phyloP scores from a whole-genome alignment of 345 rosid species.

The Rhizophora apiculata region DNA sequence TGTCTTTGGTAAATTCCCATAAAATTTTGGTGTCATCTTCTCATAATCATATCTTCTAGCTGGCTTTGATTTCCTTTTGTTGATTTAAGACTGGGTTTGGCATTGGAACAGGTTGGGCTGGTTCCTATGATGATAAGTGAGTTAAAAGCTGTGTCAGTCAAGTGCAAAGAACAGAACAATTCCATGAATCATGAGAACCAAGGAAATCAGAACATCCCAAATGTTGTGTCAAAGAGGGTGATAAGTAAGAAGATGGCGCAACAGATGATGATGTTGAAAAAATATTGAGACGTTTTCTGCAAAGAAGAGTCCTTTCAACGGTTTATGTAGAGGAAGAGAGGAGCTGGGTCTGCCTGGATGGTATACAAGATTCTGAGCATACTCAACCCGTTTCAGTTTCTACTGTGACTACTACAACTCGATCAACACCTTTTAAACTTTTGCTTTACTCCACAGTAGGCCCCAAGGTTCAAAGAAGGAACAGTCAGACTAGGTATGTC shows the following conservation, averaged over 20 bases:
- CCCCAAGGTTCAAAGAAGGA: constrained; percentile 14
- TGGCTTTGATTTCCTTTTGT: too few species aligned
- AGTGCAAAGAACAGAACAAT: constrained; percentile 12
- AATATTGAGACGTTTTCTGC: constrained; percentile 30
- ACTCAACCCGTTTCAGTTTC: constrained; percentile 7
- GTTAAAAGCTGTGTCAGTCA: not conserved
- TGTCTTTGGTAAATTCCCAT: constrained; percentile 25
- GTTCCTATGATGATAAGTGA: constrained; percentile 26
- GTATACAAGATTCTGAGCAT: constrained; percentile 12
- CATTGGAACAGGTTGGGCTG: constrained; percentile 13
- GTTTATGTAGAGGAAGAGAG: constrained; percentile 35
- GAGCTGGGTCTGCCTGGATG: constrained; percentile 17
- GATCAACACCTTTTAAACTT: constrained; percentile 22
- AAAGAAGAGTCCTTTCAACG: constrained; percentile 27
- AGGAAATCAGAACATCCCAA: constrained; percentile 14
- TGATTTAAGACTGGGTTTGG: not conserved
- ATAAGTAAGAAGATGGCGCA: constrained; percentile 1
- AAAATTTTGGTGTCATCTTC: not conserved
- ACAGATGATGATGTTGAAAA: constrained; percentile 17
- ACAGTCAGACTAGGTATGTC: constrained; percentile 15
- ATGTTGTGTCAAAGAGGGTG: not conserved
- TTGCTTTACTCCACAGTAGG: constrained; percentile 20
- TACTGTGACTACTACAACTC: not conserved
- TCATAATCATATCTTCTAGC: too few species aligned
- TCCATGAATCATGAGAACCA: not conserved